Percentiles rank a stretch among this genome's conserved stretches.
phyloP scores from a whole-genome alignment of 2,329 filamentous ascomycete species.

The Grosmannia clavigera region DNA sequence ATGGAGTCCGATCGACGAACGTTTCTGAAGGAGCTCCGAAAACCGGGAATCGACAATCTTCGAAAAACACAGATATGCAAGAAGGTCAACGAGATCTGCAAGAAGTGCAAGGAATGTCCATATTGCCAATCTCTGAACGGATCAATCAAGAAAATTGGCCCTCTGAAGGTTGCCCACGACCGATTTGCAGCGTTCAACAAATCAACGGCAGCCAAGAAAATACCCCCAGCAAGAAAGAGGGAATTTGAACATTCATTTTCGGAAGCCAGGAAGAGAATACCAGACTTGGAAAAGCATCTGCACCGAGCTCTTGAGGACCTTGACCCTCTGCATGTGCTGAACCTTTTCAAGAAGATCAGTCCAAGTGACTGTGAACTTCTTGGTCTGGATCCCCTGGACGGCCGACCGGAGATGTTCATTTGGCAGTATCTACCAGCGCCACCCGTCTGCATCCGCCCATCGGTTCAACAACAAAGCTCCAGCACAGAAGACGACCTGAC shows the following conservation, averaged over 20 bases:
- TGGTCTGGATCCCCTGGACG: constrained; percentile 75
- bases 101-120: constrained; percentile 73
- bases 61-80: constrained; percentile 75
- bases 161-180: constrained; percentile 91
- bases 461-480: constrained; percentile 81
- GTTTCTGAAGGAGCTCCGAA: constrained; percentile 69
- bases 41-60: constrained; percentile 75
- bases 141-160: constrained; percentile 79
- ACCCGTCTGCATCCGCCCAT: constrained; percentile 86
- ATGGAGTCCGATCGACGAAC: constrained; percentile 65
- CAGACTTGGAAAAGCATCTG: constrained; percentile 80
- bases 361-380: constrained; percentile 81
- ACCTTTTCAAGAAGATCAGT: constrained; percentile 81
- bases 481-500: constrained; percentile 96
- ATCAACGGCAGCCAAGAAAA: constrained; percentile 76
- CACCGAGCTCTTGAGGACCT: constrained; percentile 91
- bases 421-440: constrained; percentile 95
- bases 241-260: constrained; percentile 78
- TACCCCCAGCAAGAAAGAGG: constrained; percentile 67
- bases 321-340: constrained; percentile 77
- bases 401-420: constrained; percentile 89
- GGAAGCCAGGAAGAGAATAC: constrained; percentile 62
- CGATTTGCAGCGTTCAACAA: constrained; percentile 82
- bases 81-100: constrained; percentile 77
- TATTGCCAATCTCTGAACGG: constrained; percentile 77